Evolutionary conservation across 306 rosid species (phyloP).

Genomic region (Inga leiocalycina): DNA sequence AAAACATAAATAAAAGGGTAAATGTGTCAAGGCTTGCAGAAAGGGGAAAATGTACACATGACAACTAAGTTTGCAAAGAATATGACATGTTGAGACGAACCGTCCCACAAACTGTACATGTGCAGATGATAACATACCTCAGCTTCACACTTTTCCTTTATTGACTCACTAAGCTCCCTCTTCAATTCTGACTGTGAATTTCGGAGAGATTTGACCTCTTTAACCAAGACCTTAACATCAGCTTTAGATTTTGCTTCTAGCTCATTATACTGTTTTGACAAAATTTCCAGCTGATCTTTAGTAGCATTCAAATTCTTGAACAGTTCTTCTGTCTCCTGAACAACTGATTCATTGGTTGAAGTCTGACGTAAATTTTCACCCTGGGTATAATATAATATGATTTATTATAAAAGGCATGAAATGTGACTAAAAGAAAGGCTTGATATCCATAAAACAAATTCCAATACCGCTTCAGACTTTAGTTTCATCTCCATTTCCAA

Average conservation of each 20-base stretch:
- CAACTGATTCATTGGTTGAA: constrained; percentile 43
- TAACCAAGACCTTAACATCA: constrained; percentile 85
- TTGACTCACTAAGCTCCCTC: constrained; percentile 64
- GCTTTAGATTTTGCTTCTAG: constrained; percentile 90
- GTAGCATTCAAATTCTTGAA: constrained; percentile 59
- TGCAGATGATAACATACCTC: constrained; percentile 46
- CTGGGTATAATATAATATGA: constrained; percentile 47
- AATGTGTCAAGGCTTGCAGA: not conserved
- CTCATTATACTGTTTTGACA: constrained; percentile 76
- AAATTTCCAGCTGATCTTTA: constrained; percentile 65
- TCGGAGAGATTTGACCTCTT: constrained; percentile 95
- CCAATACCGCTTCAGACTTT: constrained; percentile 72
- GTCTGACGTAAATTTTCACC: constrained; percentile 48
- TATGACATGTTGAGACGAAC: not conserved
- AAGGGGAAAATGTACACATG: not conserved
- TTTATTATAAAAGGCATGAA: constrained; percentile 24
- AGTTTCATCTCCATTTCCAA: constrained; percentile 89
- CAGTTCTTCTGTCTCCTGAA: constrained; percentile 52
- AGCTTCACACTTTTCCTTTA: constrained; percentile 53
- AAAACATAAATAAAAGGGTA: not conserved
- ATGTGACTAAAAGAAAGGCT: constrained; percentile 26
- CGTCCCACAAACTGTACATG: not conserved
- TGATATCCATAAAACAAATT: constrained; percentile 31
- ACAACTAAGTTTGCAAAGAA: constrained; percentile 6
- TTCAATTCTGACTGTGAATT: constrained; percentile 66